Percentiles rank a stretch among this genome's conserved stretches.
phyloP scores from a whole-genome alignment of 2,329 filamentous ascomycete genomes.

The Metarhizium guizhouense region DNA sequence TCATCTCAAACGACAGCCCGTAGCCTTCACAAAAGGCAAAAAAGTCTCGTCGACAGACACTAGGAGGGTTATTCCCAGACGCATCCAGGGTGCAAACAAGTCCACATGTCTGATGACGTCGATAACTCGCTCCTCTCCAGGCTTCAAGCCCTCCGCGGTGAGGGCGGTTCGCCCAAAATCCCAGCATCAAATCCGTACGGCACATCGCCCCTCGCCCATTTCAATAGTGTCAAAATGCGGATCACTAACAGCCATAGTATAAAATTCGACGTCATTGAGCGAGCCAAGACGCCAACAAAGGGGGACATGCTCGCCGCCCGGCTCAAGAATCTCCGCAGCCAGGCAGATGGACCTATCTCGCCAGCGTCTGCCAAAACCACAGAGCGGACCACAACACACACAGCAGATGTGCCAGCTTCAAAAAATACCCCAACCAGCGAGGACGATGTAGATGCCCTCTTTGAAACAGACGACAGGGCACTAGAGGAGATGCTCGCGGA shows the following conservation, averaged over 20 bases:
- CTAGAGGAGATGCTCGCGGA: conserved; percentile 42
- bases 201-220: background rate
- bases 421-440: conserved; percentile 6
- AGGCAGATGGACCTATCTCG: conserved; percentile 18
- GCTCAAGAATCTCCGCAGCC: conserved; percentile 40
- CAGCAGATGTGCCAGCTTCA: background rate
- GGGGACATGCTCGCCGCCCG: conserved; percentile 44
- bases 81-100: background rate
- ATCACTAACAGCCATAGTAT: conserved; percentile 10
- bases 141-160: conserved; percentile 40
- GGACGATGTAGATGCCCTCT: conserved; percentile 28
- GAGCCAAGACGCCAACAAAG: conserved; percentile 31
- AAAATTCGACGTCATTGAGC: conserved; percentile 30
- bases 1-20: too few species aligned
- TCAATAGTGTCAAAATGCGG: conserved; percentile 12
- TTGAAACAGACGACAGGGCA: conserved; percentile 41
- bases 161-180: conserved; percentile 21
- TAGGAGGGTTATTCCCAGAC: too few species aligned
- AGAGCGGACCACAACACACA: background rate
- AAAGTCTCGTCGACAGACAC: background rate
- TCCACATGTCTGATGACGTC: conserved; percentile 23
- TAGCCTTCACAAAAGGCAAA: too few species aligned
- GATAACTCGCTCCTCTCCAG: conserved; percentile 44
- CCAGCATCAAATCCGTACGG: background rate
- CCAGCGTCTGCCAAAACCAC: conserved; percentile 6